Base-by-base conservation (phyloP, 2,329 filamentous ascomycete species). In the Penicillium freii region DNA sequence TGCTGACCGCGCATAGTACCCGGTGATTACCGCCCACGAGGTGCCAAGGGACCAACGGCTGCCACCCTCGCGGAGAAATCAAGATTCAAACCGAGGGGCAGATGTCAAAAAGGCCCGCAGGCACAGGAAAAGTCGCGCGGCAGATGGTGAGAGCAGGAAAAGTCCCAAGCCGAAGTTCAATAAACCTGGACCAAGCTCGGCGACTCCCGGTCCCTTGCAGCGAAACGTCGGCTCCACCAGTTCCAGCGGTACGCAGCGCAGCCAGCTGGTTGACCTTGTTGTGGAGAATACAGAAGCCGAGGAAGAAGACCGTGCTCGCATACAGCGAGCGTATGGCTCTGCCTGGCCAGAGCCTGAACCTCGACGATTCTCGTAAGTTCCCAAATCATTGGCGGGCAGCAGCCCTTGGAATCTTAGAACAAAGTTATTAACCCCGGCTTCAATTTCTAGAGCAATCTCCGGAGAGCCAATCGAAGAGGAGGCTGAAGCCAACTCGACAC, bases 11-110 rank as follows among this genome's bases (percentile, higher is more conserved):
- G 46, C 62, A 50, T 67, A 94, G 90, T 97, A 97, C 73, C 93
- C 92, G 25, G 93, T 97, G 29, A 92, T 97, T 64, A 93, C 92
- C 34, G 92, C 86, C 21, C 84, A 89, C 71, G 84, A 91, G 62
- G 89, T 91, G 17, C 82, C 87, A 31, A 82, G 86, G 55, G 88
- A 92, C 58, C 82, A 88, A 61, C 89, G 87, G 69, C 69, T 87
- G 74, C 81, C 50, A 76, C 81, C 56, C 64, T 84, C 49, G 68
- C 84, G 40, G 81, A 85, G 63, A 80, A 84, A 38, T 81, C 82
- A 48, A 75, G 68, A 62, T 58, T 69, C 59, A 59, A 71, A 61
- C 50, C 67, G 64, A 66, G 70, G 66, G 42, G 70, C 59, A 47
- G 67, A 68, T 59, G 71, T 71, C 62, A 76, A 67, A 71, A 80